phyloP scores from a whole-genome alignment of 1,284 basidiomycete genomes.

The Anthracocystis panici-leucophaei region DNA sequence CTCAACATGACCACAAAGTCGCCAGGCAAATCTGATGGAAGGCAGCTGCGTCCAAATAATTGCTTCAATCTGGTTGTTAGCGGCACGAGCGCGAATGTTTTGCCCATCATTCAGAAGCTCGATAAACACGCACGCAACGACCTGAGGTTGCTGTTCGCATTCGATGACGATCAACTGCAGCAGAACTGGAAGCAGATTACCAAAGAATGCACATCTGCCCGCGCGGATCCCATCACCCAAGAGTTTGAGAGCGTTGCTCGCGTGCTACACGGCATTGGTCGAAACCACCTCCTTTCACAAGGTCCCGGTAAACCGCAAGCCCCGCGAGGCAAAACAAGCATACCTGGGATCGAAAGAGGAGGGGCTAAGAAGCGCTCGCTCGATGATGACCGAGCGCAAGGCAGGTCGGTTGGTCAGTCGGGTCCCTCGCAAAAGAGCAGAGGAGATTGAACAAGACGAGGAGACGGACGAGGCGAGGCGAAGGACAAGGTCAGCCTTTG shows the following conservation, averaged over 20 bases:
- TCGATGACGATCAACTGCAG: not conserved
- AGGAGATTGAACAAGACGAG: too few species aligned
- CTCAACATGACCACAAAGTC: not conserved
- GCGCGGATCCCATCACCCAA: not conserved
- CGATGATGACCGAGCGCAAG: too few species aligned
- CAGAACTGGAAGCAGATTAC: not conserved
- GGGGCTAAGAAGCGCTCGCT: too few species aligned
- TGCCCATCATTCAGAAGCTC: not conserved
- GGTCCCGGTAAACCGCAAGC: not conserved
- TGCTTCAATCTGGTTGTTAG: not conserved
- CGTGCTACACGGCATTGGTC: not conserved
- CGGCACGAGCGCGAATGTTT: not conserved
- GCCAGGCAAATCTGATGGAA: not conserved
- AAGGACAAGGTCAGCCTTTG: too few species aligned
- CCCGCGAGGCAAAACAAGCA: conserved; percentile 1
- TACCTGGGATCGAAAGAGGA: too few species aligned
- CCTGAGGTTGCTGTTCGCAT: conserved; percentile 1
- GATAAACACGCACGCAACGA: not conserved
- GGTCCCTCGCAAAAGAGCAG: too few species aligned
- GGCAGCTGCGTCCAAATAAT: not conserved
- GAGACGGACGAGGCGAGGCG: too few species aligned
- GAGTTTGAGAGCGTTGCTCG: not conserved
- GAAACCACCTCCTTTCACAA: not conserved
- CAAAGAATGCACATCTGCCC: not conserved
- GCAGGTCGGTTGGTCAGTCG: too few species aligned